Base-by-base conservation (phyloP, 805 yeast genomes). In the Metschnikowia orientalis region DNA sequence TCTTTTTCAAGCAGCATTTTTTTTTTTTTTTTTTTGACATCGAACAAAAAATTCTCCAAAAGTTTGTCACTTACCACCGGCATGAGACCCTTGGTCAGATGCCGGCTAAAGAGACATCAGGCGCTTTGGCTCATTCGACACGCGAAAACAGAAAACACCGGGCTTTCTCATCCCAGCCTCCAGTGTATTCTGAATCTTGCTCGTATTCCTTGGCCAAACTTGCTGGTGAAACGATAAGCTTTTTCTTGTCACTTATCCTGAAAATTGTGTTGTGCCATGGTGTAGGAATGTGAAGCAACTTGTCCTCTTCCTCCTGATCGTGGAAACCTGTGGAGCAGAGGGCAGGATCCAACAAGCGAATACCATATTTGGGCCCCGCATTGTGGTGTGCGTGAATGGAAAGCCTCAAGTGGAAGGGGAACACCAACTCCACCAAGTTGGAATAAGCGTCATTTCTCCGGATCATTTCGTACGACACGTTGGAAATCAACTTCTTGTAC, bases 231-330 rank as follows among this genome's bases (percentile, higher is more conserved):
- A 45, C 38, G 19, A 45, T 35, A 31, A 43, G 11, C 22, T 45
- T 45, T n/a, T 56, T 50, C 21, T 53, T 52, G 19, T 63, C 67
- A 28, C 60, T 63, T 34, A 69, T 51, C 31, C 59, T 57, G 16
- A 72, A 69, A 9, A 76, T 66, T 32, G 74, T 59, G 44, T 77
- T 77, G 52, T 76, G 82, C 81, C 81, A 77, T 28, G 82, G 81
- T 0, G 81, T 76, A 30, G 82, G 81, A 37, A 77, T 75, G 50
- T 77, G 82, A 37, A 77, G 62, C 42, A 72, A 56, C 75, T 41
- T 79, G 20, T 46, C 47, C 18, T 45, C 46, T 30, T 54, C 55
- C 29, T 59, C 60, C 30, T 69, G 71, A 20, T 75, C 51, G n/a
- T 69, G 58, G 30, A 57, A 63, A 11, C 75, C 67, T 10, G 70